Evolutionary conservation across 352 stramenopile species (phyloP), one percentile per base, ranked within the genome.

Genomic region (Globisporangium cylindrosporum): DNA sequence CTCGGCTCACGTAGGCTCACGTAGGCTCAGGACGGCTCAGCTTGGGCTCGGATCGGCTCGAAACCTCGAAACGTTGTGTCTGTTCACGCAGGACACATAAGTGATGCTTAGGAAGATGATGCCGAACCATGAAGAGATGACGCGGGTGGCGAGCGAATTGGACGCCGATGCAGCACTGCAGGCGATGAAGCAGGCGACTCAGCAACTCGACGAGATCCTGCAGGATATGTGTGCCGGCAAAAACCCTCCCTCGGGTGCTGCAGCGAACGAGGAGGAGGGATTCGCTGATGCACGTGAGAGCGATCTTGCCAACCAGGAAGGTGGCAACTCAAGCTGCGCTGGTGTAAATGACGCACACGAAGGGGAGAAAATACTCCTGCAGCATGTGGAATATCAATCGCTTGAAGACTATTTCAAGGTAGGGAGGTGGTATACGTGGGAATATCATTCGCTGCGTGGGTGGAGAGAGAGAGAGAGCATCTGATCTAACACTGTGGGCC

Each of bases 131-230:
- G 27, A 59, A 10, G 22, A 60, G 29, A 14, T 27, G 55, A 3
- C 14, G 14, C 18, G 24, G 10, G 12, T 18, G 18, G 18, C 18
- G 18, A 43, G 41, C 5, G 43, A n/a, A 10, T 22, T 66, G 8
- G 49, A 66, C 29, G 59, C 38, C 2, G 36, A 43, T 9, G 27
- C 36, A 51, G 66, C 49, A 29, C 53, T 82, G 12, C 34, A 58
- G 38, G 59, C 38, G n/a, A 83, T 83, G 76, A 68, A 70, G 63
- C 55, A 71, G 56, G 72, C 69, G 8, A 71, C 76, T 4, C 22
- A 54, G 43, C 63, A 73, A 3, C 68, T 89, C 32, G 81, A 91
- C 55, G 72, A 66, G n/a, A 86, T 91, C 46, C 71, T 91, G 3
- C 74, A 89, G 63, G 56, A 61, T 8, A 51, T 88, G 58, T 86